Base-by-base conservation (phyloP, 1,284 basidiomycete species). In the Malassezia psittaci region DNA sequence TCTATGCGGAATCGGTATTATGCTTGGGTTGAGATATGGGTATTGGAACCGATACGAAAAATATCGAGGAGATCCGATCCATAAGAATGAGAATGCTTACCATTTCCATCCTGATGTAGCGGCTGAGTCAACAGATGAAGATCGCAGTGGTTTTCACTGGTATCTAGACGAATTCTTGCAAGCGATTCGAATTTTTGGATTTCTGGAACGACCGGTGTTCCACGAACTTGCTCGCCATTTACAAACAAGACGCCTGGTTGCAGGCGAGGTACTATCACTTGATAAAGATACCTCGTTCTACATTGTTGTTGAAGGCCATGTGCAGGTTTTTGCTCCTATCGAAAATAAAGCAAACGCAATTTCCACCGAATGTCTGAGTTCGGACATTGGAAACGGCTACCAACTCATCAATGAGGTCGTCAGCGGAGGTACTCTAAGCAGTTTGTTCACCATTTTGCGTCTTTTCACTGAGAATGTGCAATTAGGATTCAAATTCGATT, bases 391-490 rank as follows among this genome's bases (percentile, higher is more conserved):
- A 48, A 59, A 9, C 42, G 70, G 67, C 10, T 72, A 67, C 44
- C 72, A 74, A 52, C 59, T 74, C 21, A 57, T 74, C 47, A 71
- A 73, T 61, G 70, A 74, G 38, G 72, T 74, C 40, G 63, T 65
- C 52, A 69, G 63, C 40, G 71, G 69, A 46, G 69, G 93, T 10
- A 98, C 90, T 0, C 79, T 96, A 13, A 93, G 90, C 38, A 93
- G 89, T 67, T 80, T 96, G 38, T 96, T 98, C 77, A 96, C 90
- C 12, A 98, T 98, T 70, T 81, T 98, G 50, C 87, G 78, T 55
- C 79, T 99, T 45, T 98, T 99, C 77, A 99, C 94, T 1, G 93
- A 98, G 76, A 87, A 96, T 69, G 85, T 98, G 67, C 86, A 90
- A 76, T 83, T 96, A 65, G 86, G 88, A 6, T 66, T 69, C 33